phyloP scores from a whole-genome alignment of 2,329 filamentous ascomycete genomes.

The Colletotrichum australisinense region DNA sequence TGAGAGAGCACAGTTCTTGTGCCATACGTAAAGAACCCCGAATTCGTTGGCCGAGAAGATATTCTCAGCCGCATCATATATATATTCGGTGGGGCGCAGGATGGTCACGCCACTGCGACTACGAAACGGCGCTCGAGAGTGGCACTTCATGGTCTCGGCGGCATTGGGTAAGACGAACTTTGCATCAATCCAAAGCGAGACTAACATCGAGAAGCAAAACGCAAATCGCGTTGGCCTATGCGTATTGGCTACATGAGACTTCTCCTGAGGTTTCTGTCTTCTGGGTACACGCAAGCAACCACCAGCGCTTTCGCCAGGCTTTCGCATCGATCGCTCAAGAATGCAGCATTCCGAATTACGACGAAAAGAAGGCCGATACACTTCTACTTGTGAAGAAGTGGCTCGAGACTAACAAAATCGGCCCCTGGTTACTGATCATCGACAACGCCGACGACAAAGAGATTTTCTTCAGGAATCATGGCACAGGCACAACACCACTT shows the following conservation, averaged over 20 bases:
- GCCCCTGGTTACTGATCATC: slow-evolving; percentile 37
- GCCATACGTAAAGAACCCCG: neutral
- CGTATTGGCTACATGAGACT: slow-evolving; percentile 38
- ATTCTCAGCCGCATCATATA: neutral
- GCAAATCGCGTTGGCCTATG: slow-evolving; percentile 46
- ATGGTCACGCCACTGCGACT: rapidly evolving
- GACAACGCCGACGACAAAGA: slow-evolving; percentile 37
- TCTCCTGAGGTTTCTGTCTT: slow-evolving; percentile 42
- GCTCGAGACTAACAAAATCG: slow-evolving; percentile 5
- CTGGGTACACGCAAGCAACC: slow-evolving; percentile 48
- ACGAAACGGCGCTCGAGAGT: neutral
- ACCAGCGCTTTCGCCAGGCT: slow-evolving; percentile 40
- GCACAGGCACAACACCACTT: too few species aligned
- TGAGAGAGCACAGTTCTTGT: neutral
- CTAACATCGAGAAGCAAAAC: slow-evolving; percentile 43
- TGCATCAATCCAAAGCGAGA: rapidly evolving
- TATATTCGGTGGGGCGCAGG: neutral
- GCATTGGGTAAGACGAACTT: slow-evolving; percentile 7
- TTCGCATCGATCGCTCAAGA: too few species aligned
- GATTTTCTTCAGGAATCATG: too few species aligned
- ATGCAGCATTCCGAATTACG: too few species aligned
- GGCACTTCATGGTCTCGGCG: neutral
- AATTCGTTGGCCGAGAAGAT: neutral
- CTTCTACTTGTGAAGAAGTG: too few species aligned
- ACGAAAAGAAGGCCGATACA: too few species aligned